Percentiles rank a stretch among this genome's conserved stretches.
Evolutionary conservation across 1,139 yeast genomes (phyloP).

Genomic region (Yarrowia galli): DNA sequence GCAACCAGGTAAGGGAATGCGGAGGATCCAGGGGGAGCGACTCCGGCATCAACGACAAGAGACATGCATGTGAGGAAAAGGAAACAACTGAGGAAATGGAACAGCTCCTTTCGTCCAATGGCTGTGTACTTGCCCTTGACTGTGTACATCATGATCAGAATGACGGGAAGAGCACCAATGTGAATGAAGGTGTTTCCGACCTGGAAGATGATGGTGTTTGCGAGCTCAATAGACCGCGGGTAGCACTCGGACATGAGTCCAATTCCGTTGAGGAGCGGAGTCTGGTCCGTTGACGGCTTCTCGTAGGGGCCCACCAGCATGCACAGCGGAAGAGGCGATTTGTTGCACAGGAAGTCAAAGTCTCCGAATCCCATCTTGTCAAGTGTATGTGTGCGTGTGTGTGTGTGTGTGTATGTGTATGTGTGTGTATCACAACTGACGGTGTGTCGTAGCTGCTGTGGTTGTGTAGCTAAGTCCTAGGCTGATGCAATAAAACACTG

Average conservation of each 20-base stretch:
- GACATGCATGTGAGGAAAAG: slow-evolving; percentile 67
- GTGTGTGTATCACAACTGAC: not conserved
- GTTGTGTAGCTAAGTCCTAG: not conserved
- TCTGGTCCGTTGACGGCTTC: slow-evolving; percentile 41
- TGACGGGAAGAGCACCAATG: slow-evolving; percentile 70
- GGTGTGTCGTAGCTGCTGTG: not conserved
- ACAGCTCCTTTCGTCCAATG: slow-evolving; percentile 87
- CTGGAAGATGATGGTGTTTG: slow-evolving; percentile 90
- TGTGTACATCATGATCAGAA: slow-evolving; percentile 77
- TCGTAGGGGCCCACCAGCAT: slow-evolving; percentile 61
- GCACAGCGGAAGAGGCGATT: slow-evolving; percentile 81
- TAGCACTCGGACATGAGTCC: slow-evolving; percentile 83
- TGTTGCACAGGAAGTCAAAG: slow-evolving; percentile 69
- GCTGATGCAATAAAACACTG: not conserved
- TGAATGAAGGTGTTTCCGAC: slow-evolving; percentile 90
- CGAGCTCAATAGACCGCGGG: slow-evolving; percentile 82
- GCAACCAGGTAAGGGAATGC: slow-evolving; percentile 85
- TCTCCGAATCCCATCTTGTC: slow-evolving; percentile 65
- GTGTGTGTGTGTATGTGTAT: not conserved
- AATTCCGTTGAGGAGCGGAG: slow-evolving; percentile 49
- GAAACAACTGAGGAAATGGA: slow-evolving; percentile 70
- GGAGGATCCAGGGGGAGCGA: slow-evolving; percentile 80
- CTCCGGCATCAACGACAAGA: slow-evolving; percentile 88
- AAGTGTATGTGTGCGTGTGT: not conserved
- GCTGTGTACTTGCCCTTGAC: slow-evolving; percentile 89